Evolutionary conservation across 176 grass and related monocot genomes (phyloP), one percentile per base, ranked within the genome.

Genomic region (Eragrostis nindensis): DNA sequence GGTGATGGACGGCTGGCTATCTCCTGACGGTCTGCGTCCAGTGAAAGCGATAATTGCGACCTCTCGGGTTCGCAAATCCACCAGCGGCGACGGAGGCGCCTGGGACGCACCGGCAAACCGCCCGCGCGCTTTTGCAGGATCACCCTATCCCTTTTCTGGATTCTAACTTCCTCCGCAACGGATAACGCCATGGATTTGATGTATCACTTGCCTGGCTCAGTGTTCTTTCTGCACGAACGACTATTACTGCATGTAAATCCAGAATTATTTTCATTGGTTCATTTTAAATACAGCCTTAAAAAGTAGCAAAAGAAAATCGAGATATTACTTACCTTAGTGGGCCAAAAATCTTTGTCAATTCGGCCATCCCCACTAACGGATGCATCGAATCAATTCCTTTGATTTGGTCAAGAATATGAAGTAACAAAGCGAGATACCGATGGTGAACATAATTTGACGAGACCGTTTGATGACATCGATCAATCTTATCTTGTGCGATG

Each of bases 51-150:
- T 70, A 44, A 70, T 62, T 42, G 68, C 59, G 80, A 30, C 21
- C 45, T 19, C 18, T 21, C 17, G 69, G 70, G 16, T 48, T 75
- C 70, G 29, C 27, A 19, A 82, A 70, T 75, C 41, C 62, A 70
- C 52, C 71, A 9, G 61, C 45, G 59, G 41, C 10, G 12, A 14
- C 57, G 57, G 74, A 53, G 60, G 57, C 65, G 65, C 38, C 42
- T 60, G 25, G 26, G 40, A 46, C 62, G 72, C 74, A 64, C 46
- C 72, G 78, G 57, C 79, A 54, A 54, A 62, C 79, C 64, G 85
- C 63, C 71, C 50, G 42, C 62, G 1, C 45, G 3, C 45, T 39
- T 79, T 79, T 79, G 29, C 46, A 17, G 3, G 21, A 53, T 32
- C 7, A 1, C 46, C 75, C 47, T 22, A 24, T 38, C 10, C 8